Evolutionary conservation across 2,329 filamentous ascomycete species (phyloP), one percentile per base, ranked within the genome.

Genomic region (Botryotinia convoluta): DNA sequence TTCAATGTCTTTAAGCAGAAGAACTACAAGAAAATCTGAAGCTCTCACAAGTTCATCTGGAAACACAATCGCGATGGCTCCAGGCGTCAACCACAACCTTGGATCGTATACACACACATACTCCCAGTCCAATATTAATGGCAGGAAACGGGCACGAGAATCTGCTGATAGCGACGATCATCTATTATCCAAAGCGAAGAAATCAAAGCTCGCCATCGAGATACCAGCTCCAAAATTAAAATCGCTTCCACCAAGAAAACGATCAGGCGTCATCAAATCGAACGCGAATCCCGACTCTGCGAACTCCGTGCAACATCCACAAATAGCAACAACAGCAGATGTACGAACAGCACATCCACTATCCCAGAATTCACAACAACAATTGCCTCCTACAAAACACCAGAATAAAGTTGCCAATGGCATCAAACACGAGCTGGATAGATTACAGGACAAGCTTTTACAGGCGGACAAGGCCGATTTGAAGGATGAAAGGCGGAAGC

Each of bases 401-500:
- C 86, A 87, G 78, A 84, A 86, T 76, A 90, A 90, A 81, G 86
- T 87, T 70, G 85, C 84, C 78, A 89, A 90, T 84, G 88, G 88
- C 76, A 86, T 90, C 75, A 87, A 85, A 79, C 88, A 90, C 79
- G 89, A 91, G 81, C 82, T 90, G 77, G 86, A 88, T 78, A 83
- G 85, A 67, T 81, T 90, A 77, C 87, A 90, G 78, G 65, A 69
- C n/a, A 69, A 51, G 20, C 81, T 90, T 77, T 80, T 90, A 77
- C 87, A 72, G 35, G 85, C 87, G 51, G 77, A 74, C 75, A 78
- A 82, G 39, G 81, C 82, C 59, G 85, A 86, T 77, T 73, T 79
- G 71, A 83, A 84, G 77, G 85, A 90, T 74, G 91, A 93, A 77
- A 92, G 89, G 81, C 85, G 95, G 79, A 95, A 94, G 81, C 85